These are phyloP conservation scores for Moricandia arvensis DNA, from an alignment of 345 rosid species.

Conservation along the genomic window DNA sequence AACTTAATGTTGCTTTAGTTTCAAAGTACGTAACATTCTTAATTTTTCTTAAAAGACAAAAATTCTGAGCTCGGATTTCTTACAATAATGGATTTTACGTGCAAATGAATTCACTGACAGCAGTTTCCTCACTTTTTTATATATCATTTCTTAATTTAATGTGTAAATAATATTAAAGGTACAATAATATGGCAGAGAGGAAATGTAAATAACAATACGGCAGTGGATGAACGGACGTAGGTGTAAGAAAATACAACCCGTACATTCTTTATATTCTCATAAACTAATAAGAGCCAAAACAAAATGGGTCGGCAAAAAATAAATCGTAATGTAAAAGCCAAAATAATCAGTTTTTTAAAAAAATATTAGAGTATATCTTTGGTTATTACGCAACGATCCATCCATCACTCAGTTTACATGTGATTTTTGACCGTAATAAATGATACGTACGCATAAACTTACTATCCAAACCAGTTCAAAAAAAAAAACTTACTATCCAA, in stretches of 20 bases:
- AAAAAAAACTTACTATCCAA: neutral
- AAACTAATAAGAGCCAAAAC: slow-evolving; percentile 4
- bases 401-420: slow-evolving; percentile 21
- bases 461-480: no score
- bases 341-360: neutral
- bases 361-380: neutral
- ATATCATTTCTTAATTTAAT: neutral
- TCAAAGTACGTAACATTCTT: neutral
- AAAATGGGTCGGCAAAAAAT: slow-evolving; percentile 6
- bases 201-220: neutral
- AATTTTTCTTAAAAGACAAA: neutral
- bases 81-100: neutral
- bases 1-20: neutral
- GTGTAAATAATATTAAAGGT: neutral
- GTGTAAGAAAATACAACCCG: slow-evolving; percentile 34
- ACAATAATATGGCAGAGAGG: neutral
- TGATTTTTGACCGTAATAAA: slow-evolving; percentile 11
- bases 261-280: slow-evolving; percentile 4
- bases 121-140: neutral
- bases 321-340: neutral
- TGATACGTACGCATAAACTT: neutral
- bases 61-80: neutral
- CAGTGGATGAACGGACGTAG: slow-evolving; percentile 18
- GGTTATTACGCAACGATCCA: slow-evolving; percentile 18
- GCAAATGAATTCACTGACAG: neutral